Conservation (phyloP, 2,329 filamentous ascomycete species). For the Colletotrichum incanum region DNA sequence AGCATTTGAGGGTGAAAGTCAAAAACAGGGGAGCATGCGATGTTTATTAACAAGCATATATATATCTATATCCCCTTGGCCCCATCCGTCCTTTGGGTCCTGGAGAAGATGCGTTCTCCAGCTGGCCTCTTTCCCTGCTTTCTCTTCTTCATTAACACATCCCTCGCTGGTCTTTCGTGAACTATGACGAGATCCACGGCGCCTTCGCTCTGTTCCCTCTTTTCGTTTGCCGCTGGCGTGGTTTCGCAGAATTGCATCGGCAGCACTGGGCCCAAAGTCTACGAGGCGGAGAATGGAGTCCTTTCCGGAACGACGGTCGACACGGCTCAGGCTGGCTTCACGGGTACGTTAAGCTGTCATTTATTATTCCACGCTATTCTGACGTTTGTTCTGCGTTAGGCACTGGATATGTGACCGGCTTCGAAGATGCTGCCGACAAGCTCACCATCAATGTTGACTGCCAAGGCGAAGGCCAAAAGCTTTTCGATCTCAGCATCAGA, state of each 20-base stretch:
- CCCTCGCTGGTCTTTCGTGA: slow-evolving; percentile 19
- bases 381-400: slow-evolving; percentile 49
- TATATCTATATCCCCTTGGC: slow-evolving; percentile 28
- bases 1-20: neutral
- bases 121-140: slow-evolving; percentile 1
- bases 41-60: neutral
- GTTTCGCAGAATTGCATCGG: slow-evolving; percentile 36
- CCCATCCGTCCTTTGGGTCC: neutral
- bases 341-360: slow-evolving; percentile 47
- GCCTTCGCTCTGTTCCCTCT: slow-evolving; percentile 23
- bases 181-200: slow-evolving; percentile 34
- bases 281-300: slow-evolving; percentile 60
- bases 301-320: slow-evolving; percentile 58
- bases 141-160: neutral
- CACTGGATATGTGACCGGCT: slow-evolving; percentile 63
- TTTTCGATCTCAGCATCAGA: slow-evolving; percentile 62
- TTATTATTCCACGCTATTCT: neutral
- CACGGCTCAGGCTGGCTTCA: slow-evolving; percentile 57
- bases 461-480: slow-evolving; percentile 49
- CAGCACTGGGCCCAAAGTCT: slow-evolving; percentile 41
- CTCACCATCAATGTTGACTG: slow-evolving; percentile 59
- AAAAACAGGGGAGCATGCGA: neutral
- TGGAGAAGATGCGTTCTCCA: neutral
- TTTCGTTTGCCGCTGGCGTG: slow-evolving; percentile 39
- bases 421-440: slow-evolving; percentile 59